A percentile compares a stretch with the other conserved stretches of the same genome.
phyloP scores from a whole-genome alignment of 306 rosid genomes.

The Pterocarpus macrocarpus region DNA sequence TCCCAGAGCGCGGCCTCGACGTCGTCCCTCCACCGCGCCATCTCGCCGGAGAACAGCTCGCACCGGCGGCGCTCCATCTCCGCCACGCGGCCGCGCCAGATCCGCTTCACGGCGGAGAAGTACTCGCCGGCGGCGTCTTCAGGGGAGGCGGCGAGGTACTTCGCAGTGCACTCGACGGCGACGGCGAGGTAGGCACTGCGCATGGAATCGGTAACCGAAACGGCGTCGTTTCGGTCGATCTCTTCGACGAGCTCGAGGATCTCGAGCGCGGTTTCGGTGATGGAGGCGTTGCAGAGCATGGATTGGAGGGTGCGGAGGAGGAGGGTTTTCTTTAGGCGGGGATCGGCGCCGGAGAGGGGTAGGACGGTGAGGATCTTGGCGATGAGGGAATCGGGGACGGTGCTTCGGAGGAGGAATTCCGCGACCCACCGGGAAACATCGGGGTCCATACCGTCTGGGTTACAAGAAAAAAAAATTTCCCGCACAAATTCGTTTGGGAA shows the following conservation, averaged over 20 bases:
- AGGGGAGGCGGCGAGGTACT: conserved; percentile 48
- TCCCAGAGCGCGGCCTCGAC: conserved; percentile 73
- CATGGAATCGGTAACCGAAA: conserved; percentile 46
- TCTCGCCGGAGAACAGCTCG: conserved; percentile 53
- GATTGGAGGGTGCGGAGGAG: conserved; percentile 71
- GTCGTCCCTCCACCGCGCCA: conserved; percentile 55
- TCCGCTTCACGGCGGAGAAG: conserved; percentile 57
- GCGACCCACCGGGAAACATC: conserved; percentile 68
- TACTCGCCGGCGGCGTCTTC: conserved; percentile 52
- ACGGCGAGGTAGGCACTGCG: conserved; percentile 73
- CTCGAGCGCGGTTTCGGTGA: conserved; percentile 59
- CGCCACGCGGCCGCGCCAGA: conserved; percentile 71
- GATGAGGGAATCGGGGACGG: conserved; percentile 52
- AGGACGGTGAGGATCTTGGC: conserved; percentile 48
- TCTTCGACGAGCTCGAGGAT: conserved; percentile 63
- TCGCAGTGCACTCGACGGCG: conserved; percentile 78
- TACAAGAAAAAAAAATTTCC: neutral
- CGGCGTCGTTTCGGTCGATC: conserved; percentile 47
- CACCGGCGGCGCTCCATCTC: conserved; percentile 30
- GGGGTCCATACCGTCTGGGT: conserved; percentile 38
- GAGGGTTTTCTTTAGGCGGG: conserved; percentile 64
- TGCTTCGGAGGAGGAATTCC: conserved; percentile 68
- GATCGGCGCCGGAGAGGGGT: conserved; percentile 58
- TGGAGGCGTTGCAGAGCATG: conserved; percentile 49
- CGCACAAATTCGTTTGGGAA: neutral